Base-by-base conservation (phyloP, 495 filamentous ascomycete species). In the Umbilicaria muhlenbergii region DNA sequence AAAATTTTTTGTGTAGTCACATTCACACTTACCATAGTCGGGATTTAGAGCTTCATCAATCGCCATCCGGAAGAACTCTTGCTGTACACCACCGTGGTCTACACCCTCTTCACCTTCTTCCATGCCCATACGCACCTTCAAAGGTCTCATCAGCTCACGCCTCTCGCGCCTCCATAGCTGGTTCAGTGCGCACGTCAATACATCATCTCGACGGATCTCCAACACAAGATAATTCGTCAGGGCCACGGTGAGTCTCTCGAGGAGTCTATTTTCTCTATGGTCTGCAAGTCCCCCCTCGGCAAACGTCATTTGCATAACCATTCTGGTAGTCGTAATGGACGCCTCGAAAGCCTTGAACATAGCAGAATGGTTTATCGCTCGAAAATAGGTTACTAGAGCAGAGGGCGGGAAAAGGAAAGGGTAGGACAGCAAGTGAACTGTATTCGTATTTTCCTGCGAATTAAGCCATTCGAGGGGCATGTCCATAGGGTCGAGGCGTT, bases 31-130 rank as follows among this genome's bases (percentile, higher is more conserved):
- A 54, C 77, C 87, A 50, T 81, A 83, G 34, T 80, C 70, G 10
- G 85, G 76, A 55, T 85, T 69, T 19, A 95, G 62, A 3, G 79
- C 81, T 53, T 93, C 80, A 5, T 68, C 74, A 50, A 93, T 75
- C 41, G 82, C 75, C 33, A 94, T 53, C 31, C 83, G 76, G 64
- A 98, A 95, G 61, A 94, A 96, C 46, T 98, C 91, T 55, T 89
- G 87, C 47, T 93, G 86, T 3, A 96, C 86, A 39, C 91, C 91
- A 42, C 91, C 91, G 44, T 87, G 83, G 61, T 98, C 91, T 15
- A 89, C 69, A 1, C 91, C 91, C 53, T 92, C 81, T 61, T 95
- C 91, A 13, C 86, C 85, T 45, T 71, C 70, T 16, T 77, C 70
- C 55, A 82, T 80, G 4, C 84, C 85, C 50, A 96, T 76, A 36